A percentile compares a stretch with the other conserved stretches of the same genome.
phyloP scores from a whole-genome alignment of 805 yeast species.

The Deakozyma indianensis region DNA sequence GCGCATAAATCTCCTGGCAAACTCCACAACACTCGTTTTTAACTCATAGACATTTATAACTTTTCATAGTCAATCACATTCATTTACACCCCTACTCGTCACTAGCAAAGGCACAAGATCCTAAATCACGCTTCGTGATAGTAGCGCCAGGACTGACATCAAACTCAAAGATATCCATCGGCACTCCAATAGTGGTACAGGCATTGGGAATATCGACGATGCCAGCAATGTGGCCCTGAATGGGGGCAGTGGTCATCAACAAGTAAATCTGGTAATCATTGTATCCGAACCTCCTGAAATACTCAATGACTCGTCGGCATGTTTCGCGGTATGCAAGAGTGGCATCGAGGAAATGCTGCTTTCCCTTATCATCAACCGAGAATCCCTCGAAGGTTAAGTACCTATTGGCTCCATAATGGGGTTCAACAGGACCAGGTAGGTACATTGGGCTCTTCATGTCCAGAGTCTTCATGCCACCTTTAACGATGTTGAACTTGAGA shows the following conservation, averaged over 20 bases:
- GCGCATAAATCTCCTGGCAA: too few species aligned
- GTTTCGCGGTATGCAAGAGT: conserved; percentile 39
- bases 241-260: conserved; percentile 32
- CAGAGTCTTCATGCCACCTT: conserved; percentile 28
- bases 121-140: conserved; percentile 19
- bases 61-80: not conserved
- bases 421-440: conserved; percentile 34
- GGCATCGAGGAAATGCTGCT: conserved; percentile 31
- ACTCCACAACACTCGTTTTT: too few species aligned
- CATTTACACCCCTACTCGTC: not conserved
- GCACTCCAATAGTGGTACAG: conserved; percentile 36
- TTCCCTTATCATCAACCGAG: conserved; percentile 35
- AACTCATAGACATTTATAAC: too few species aligned
- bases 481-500: conserved; percentile 27
- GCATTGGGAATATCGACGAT: conserved; percentile 40
- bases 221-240: conserved; percentile 38
- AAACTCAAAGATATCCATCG: conserved; percentile 38
- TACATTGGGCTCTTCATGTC: conserved; percentile 32
- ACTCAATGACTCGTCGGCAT: conserved; percentile 34
- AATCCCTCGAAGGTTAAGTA: conserved; percentile 39
- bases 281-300: conserved; percentile 35
- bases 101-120: conserved; percentile 25
- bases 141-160: conserved; percentile 29
- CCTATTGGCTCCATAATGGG: conserved; percentile 33
- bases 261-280: conserved; percentile 36